A percentile compares a stretch with the other conserved stretches of the same genome.
Evolutionary conservation across 805 yeast genomes (phyloP).

Genomic region (Saturnispora kantuleensis): DNA sequence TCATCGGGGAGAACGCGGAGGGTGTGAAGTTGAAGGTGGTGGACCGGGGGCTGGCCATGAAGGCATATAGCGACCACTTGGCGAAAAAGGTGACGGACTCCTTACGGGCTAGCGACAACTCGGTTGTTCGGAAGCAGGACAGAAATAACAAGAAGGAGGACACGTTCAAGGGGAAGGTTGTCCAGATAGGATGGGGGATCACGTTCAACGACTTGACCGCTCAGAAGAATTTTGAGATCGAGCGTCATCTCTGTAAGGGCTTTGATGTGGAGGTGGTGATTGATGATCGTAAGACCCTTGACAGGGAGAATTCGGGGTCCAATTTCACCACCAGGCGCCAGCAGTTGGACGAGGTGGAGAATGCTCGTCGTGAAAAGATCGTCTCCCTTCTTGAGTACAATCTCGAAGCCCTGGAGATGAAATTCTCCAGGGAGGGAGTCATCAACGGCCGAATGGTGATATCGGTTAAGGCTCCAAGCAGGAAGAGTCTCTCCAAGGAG

Average conservation of each 20-base stretch:
- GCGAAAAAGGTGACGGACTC: conserved; percentile 15
- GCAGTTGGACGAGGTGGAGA: conserved; percentile 25
- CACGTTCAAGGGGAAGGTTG: conserved; percentile 25
- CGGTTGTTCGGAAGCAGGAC: conserved; percentile 11
- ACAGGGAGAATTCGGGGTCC: conserved; percentile 10
- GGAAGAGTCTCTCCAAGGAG: conserved; percentile 11
- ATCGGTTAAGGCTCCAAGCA: conserved; percentile 12
- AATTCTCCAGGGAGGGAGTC: conserved; percentile 19
- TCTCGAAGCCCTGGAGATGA: conserved; percentile 19
- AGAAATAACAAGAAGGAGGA: conserved; percentile 5
- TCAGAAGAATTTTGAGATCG: conserved; percentile 45
- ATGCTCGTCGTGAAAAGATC: conserved; percentile 26
- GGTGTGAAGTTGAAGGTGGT: conserved; percentile 17
- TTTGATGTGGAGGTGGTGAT: conserved; percentile 31
- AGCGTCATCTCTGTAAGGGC: conserved; percentile 35
- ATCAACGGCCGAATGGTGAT: conserved; percentile 14
- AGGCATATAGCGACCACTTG: conserved; percentile 22
- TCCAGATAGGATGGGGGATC: conserved; percentile 49
- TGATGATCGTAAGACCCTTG: conserved; percentile 28
- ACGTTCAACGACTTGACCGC: conserved; percentile 40
- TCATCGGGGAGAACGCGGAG: conserved; percentile 14
- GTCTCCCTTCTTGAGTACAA: conserved; percentile 20
- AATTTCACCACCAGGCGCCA: neutral
- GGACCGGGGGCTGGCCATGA: conserved; percentile 18
- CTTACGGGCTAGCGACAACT: conserved; percentile 12